Percentiles rank a stretch among this genome's conserved stretches.
Conservation (phyloP, 768 basidiomycete genomes). For the Terana coerulea region DNA sequence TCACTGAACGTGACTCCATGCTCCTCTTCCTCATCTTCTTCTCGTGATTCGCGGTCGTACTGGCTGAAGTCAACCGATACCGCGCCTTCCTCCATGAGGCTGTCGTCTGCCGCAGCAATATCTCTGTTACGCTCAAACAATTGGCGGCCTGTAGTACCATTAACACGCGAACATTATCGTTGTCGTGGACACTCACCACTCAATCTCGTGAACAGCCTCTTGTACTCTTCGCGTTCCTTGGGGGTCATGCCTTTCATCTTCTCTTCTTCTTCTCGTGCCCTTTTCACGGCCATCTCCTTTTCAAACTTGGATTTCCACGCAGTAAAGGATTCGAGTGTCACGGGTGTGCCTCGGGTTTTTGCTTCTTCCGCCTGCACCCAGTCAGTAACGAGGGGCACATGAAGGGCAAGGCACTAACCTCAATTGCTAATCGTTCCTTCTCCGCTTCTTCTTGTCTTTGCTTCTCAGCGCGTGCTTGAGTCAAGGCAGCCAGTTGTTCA, state of each 20-base stretch:
- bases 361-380: conserved; percentile 74
- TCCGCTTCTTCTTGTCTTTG: conserved; percentile 63
- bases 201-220: conserved; percentile 54
- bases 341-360: conserved; percentile 86
- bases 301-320: conserved; percentile 81
- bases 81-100: conserved; percentile 77
- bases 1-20: conserved; percentile 73
- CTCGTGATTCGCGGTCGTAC: conserved; percentile 64
- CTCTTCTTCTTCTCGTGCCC: conserved; percentile 74
- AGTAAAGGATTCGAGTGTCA: conserved; percentile 78
- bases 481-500: conserved; percentile 66
- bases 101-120: conserved; percentile 71
- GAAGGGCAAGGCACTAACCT: conserved; percentile 44
- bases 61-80: conserved; percentile 87
- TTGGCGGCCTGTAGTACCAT: conserved; percentile 67
- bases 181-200: conserved; percentile 51
- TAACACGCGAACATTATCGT: not conserved
- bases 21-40: conserved; percentile 66
- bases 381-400: not conserved
- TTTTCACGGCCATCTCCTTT: conserved; percentile 55
- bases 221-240: conserved; percentile 86
- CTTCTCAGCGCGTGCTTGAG: conserved; percentile 54
- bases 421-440: conserved; percentile 67
- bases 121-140: conserved; percentile 82
- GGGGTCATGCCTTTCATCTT: conserved; percentile 61